Conservation (phyloP, 2,329 filamentous ascomycete species). For the Colletotrichum graminicola region DNA sequence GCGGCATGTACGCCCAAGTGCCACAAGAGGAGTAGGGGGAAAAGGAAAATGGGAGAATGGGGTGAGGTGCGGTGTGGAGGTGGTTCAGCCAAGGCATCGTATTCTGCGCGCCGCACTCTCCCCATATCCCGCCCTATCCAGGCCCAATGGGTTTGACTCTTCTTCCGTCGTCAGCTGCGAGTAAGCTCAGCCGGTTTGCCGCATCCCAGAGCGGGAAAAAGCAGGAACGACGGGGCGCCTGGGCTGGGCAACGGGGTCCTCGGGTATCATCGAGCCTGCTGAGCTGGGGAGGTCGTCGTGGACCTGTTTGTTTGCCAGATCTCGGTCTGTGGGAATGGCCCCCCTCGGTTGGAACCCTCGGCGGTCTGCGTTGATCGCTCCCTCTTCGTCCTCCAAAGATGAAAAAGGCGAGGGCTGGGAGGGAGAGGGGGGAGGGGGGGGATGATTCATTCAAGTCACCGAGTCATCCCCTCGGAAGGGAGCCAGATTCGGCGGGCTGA, state of each 20-base stretch:
- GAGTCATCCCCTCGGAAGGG: constrained; percentile 21
- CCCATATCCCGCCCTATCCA: constrained; percentile 4
- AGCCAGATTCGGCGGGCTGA: constrained; percentile 3
- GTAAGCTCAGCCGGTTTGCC: constrained; percentile 12
- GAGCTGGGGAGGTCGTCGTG: neutral
- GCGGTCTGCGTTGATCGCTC: neutral
- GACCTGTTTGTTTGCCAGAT: constrained; percentile 11
- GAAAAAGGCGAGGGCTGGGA: constrained; percentile 6
- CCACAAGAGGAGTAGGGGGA: constrained; percentile 18
- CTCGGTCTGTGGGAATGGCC: neutral
- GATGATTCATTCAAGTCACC: neutral
- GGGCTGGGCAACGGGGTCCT: neutral
- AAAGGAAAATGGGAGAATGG: constrained; percentile 23
- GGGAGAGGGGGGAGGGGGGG: too few species aligned
- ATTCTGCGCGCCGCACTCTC: constrained; percentile 5
- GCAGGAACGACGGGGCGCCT: constrained; percentile 5
- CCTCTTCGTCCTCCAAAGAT: neutral
- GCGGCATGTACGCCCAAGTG: constrained; percentile 10
- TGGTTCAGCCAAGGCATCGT: constrained; percentile 30
- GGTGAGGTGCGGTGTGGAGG: too few species aligned
- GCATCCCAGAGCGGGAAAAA: constrained; percentile 17
- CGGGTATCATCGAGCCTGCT: neutral
- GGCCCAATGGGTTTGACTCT: neutral
- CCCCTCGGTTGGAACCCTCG: neutral
- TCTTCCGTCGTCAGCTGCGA: constrained; percentile 17